phyloP scores from a whole-genome alignment of 1,284 basidiomycete genomes.

The Wallemia mellicola region DNA sequence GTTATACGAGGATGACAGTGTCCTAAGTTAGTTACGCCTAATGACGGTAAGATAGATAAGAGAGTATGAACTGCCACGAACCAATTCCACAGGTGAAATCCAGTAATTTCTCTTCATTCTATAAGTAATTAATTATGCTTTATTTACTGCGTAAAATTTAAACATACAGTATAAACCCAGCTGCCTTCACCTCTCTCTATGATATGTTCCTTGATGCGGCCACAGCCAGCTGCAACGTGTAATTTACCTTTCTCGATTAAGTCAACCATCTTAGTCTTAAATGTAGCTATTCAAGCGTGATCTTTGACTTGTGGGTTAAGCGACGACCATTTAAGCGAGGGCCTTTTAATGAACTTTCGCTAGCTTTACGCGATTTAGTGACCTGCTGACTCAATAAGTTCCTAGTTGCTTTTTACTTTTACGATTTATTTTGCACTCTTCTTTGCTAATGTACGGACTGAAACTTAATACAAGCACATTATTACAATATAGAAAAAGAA shows the following conservation, averaged over 20 bases:
- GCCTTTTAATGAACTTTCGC: too few relatives aligned
- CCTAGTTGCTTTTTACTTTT: too few relatives aligned
- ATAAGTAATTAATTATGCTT: too few relatives aligned
- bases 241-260: neutral
- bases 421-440: too few relatives aligned
- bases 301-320: neutral
- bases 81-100: conserved; percentile 71
- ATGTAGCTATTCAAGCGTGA: too few relatives aligned
- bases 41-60: neutral
- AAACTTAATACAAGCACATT: too few relatives aligned
- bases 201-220: conserved; percentile 34
- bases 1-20: conserved; percentile 66
- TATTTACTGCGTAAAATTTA: too few relatives aligned
- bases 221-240: conserved; percentile 38
- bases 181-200: conserved; percentile 48
- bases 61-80: too few relatives aligned
- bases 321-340: neutral
- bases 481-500: neutral
- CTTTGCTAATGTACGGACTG: too few relatives aligned
- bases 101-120: conserved; percentile 37
- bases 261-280: neutral
- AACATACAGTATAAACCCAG: conserved; percentile 26
- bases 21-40: conserved; percentile 34
- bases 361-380: neutral
- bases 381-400: neutral